Evolutionary conservation across 2,329 filamentous ascomycete genomes (phyloP), one percentile per base, ranked within the genome.

Genomic region (Orbilia ellipsospora): DNA sequence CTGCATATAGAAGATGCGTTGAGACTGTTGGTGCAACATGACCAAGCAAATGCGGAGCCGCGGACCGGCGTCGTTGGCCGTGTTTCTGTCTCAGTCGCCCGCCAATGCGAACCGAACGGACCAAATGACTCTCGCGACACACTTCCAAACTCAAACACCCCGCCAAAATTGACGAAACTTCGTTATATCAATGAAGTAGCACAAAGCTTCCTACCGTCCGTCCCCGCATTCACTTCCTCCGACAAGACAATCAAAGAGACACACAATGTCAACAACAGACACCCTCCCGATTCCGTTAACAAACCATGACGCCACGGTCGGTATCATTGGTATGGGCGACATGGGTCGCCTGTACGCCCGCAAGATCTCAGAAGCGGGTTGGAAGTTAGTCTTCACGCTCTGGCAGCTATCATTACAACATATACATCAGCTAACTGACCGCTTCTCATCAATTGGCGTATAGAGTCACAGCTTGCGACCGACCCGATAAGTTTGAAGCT

Each of bases 271-370:
- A 18, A n/a, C 44, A 48, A 18, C 5, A 4, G 23, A 23, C 23
- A 23, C 23, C 28, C 31, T 72, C 36, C 59, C 67, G 40, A 59
- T 72, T 44, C 48, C 42, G 16, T 18, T 52, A n/a, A 45, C 31
- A 13, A 18, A 40, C 18, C 67, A 65, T 54, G 59, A 69, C 69
- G 64, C 64, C 77, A 36, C 31, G 6, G 88, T 99, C 79, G 95
- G 95, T 79, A 91, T 99, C 81, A 99, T 99, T 82, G 95, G 95
- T 76, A 97, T 99, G 94, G 95, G 95, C 78, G 94, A 97, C 81
- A 99, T 99, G 95, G 95, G 95, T 81, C 96, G 91, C 87, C 96
- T 99, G 93, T 99, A 99, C 83, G 92, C 95, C 81, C 89, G 91
- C 81, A 89, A 90, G 81, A 88, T 99, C 80, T 93, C 92, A 83